Conservation (phyloP, 2,329 filamentous ascomycete genomes). For the Colletotrichum magnum region DNA sequence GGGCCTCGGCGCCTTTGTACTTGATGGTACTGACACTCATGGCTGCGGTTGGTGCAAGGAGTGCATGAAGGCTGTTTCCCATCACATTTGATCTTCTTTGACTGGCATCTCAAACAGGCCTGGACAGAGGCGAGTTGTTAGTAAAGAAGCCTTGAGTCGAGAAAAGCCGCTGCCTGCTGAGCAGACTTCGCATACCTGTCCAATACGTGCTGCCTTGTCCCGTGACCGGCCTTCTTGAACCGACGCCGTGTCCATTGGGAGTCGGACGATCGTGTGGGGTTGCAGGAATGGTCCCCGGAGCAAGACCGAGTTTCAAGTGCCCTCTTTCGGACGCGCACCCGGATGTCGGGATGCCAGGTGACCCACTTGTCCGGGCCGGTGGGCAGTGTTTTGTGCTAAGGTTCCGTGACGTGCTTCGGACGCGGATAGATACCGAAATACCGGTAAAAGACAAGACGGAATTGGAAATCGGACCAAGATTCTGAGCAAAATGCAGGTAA, state of each 20-base stretch:
- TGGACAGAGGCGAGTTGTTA: background rate
- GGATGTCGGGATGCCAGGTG: constrained; percentile 4
- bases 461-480: background rate
- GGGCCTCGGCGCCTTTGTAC: constrained; percentile 37
- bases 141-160: too few species aligned
- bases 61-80: constrained; percentile 33
- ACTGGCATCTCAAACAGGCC: constrained; percentile 40
- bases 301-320: background rate
- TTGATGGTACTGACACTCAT: constrained; percentile 37
- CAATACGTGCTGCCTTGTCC: constrained; percentile 27
- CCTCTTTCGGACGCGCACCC: constrained; percentile 21
- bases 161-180: too few species aligned
- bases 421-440: constrained; percentile 15
- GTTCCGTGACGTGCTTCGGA: constrained; percentile 10
- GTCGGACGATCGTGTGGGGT: background rate
- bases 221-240: constrained; percentile 8
- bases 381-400: background rate
- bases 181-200: constrained; percentile 10
- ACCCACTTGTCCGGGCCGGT: constrained; percentile 27
- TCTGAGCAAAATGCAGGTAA: background rate
- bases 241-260: constrained; percentile 27
- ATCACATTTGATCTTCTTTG: constrained; percentile 40
- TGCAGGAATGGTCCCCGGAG: background rate
- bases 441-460: background rate
- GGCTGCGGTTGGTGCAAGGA: constrained; percentile 22